Conservation (phyloP, 192 early-diverging fungal genomes). For the Geosiphon pyriformis region DNA sequence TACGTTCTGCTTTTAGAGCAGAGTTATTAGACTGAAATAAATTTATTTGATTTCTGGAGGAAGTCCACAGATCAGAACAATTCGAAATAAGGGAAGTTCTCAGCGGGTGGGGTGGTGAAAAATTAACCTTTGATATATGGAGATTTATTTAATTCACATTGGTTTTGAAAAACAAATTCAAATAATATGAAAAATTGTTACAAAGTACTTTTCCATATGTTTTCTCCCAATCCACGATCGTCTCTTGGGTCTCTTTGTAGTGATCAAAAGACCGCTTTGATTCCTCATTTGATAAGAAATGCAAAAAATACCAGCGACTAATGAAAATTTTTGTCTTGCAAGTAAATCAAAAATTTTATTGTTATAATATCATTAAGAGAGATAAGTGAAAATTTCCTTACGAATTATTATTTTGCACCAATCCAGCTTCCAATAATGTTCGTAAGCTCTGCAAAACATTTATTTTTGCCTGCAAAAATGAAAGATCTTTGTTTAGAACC, state of each 20-base stretch:
- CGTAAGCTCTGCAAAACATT: conserved; percentile 54
- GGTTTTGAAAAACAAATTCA: background rate
- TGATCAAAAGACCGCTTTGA: conserved; percentile 22
- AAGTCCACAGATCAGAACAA: too few species aligned
- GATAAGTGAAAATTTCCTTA: conserved; percentile 31
- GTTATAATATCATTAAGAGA: background rate
- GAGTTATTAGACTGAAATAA: too few species aligned
- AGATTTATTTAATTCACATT: background rate
- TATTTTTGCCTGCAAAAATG: conserved; percentile 51
- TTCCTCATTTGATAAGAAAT: conserved; percentile 41
- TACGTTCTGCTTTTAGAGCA: conserved; percentile 9
- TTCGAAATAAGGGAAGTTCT: conserved; percentile 23
- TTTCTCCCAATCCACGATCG: conserved; percentile 4
- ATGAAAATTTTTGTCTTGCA: conserved; percentile 26
- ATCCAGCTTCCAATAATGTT: conserved; percentile 49
- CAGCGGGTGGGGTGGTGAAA: conserved; percentile 17
- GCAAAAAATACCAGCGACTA: conserved; percentile 41
- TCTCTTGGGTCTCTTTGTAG: background rate
- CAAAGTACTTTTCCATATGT: conserved; percentile 1
- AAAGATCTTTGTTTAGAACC: too few species aligned
- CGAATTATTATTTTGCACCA: conserved; percentile 40
- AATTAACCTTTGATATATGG: background rate
- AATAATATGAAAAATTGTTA: too few species aligned
- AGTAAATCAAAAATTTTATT: background rate
- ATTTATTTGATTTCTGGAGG: too few species aligned